Evolutionary conservation across 2,329 filamentous ascomycete species (phyloP), one percentile per base, ranked within the genome.

Genomic region (Ophiostoma montium): DNA sequence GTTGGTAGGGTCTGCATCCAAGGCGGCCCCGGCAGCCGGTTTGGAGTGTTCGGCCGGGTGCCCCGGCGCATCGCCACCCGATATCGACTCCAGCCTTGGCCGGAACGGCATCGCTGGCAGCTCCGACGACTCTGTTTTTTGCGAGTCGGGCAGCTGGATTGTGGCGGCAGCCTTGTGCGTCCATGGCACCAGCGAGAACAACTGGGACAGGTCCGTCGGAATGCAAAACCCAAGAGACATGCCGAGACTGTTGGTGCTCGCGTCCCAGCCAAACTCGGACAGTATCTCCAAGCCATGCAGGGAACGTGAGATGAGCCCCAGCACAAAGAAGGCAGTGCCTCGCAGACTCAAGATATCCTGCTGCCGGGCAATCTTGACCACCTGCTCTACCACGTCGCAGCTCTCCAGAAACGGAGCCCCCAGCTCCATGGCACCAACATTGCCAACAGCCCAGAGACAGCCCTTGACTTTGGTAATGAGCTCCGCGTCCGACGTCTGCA

Each of bases 401-500:
- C 84, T 82, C 64, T 95, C 92, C 3, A 98, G 72, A 62, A 98
- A 98, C 0, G 88, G 88, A 1, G 90, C 90, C 1, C 92, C 92
- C 2, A 95, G 78, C 59, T 96, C 90, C 89, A 98, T 96, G 0
- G 89, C 95, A 0, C 92, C 92, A 35, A 98, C 90, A 58, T 98
- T 98, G 21, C 92, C 92, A 1, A 98, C 88, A 0, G 92, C 92
- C 92, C 92, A 98, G 44, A 98, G 71, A 61, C 88, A 95, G 8
- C 89, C 92, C 64, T 98, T 98, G 55, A 96, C 87, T 62, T 95
- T 96, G 51, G 87, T 79, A 41, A 96, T 80, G 21, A 83, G 75
- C 63, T 98, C 92, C 0, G 76, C 63, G 58, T 98, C 92, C 56
- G 94, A 84, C 38, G 82, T 81, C 57, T 92, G 84, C 70, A 89